Evolutionary conservation across 768 basidiomycete genomes (phyloP).

Genomic region (Boletus pseudo-olivaceus): DNA sequence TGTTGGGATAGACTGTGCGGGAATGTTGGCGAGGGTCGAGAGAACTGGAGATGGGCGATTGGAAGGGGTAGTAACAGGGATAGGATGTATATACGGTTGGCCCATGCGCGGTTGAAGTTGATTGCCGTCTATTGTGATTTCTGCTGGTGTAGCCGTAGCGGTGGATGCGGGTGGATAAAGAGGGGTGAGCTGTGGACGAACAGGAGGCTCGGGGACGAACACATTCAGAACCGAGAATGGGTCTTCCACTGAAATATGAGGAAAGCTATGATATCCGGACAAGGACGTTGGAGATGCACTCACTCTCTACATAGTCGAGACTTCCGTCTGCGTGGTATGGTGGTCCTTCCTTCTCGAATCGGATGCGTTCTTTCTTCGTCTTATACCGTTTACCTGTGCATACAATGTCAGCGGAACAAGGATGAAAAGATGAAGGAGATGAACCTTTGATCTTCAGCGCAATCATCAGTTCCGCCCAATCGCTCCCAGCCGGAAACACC

Average conservation of each 20-base stretch:
- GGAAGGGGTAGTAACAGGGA: slow-evolving; percentile 27
- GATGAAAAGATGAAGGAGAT: neutral
- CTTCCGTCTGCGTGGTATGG: slow-evolving; percentile 74
- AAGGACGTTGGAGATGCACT: slow-evolving; percentile 18
- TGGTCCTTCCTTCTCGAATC: slow-evolving; percentile 75
- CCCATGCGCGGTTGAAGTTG: neutral
- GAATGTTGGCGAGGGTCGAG: slow-evolving; percentile 12
- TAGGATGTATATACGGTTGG: slow-evolving; percentile 19
- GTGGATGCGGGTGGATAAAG: slow-evolving; percentile 45
- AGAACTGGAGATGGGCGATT: slow-evolving; percentile 12
- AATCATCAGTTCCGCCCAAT: slow-evolving; percentile 71
- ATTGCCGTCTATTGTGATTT: neutral
- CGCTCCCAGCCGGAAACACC: slow-evolving; percentile 65
- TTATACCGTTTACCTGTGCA: slow-evolving; percentile 62
- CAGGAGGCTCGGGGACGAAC: slow-evolving; percentile 55
- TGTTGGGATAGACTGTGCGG: neutral
- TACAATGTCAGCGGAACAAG: neutral
- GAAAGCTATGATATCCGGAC: neutral
- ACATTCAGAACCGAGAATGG: slow-evolving; percentile 66
- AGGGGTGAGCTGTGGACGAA: slow-evolving; percentile 55
- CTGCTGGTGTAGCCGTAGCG: slow-evolving; percentile 11
- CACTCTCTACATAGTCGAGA: slow-evolving; percentile 69
- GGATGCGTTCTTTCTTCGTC: slow-evolving; percentile 76
- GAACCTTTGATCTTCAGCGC: slow-evolving; percentile 72
- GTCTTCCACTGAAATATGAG: slow-evolving; percentile 59